Percentiles rank a stretch among this genome's conserved stretches.
These are phyloP conservation scores for Psidium guajava DNA, from an alignment of 345 rosid genomes.

Conservation along the genomic window DNA sequence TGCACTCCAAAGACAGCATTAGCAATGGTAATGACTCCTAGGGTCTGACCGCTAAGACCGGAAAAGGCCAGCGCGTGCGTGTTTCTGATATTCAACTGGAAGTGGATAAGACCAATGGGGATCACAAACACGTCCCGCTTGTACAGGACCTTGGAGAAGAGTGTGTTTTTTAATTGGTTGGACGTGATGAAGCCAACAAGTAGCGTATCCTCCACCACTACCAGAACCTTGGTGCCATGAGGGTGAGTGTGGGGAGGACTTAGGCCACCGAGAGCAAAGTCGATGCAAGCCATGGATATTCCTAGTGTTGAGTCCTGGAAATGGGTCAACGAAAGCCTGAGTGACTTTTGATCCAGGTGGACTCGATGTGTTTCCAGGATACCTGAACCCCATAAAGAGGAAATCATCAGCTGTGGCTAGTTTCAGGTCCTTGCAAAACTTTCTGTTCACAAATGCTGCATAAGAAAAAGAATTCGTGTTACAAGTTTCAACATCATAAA, in stretches of 20 bases:
- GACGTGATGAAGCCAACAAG: neutral
- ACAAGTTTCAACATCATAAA: neutral
- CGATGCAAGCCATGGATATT: neutral
- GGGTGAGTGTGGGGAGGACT: neutral
- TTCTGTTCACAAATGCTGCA: neutral
- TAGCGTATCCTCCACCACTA: neutral
- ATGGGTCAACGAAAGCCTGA: neutral
- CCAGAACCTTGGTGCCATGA: neutral
- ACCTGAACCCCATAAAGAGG: neutral
- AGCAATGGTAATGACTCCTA: neutral
- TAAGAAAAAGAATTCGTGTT: neutral
- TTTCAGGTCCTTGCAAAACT: neutral
- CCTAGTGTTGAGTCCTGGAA: neutral
- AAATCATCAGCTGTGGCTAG: neutral
- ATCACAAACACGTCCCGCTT: neutral
- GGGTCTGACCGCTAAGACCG: neutral
- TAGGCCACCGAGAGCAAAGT: neutral
- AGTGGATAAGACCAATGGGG: neutral
- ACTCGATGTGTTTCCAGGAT: neutral
- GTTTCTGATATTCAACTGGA: neutral
- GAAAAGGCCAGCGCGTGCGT: neutral
- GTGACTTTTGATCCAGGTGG: neutral
- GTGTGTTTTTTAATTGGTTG: neutral
- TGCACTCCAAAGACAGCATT: neutral
- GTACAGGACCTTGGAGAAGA: neutral